Evolutionary conservation across 2,329 filamentous ascomycete genomes (phyloP).

Genomic region (Alternaria tenuissima): DNA sequence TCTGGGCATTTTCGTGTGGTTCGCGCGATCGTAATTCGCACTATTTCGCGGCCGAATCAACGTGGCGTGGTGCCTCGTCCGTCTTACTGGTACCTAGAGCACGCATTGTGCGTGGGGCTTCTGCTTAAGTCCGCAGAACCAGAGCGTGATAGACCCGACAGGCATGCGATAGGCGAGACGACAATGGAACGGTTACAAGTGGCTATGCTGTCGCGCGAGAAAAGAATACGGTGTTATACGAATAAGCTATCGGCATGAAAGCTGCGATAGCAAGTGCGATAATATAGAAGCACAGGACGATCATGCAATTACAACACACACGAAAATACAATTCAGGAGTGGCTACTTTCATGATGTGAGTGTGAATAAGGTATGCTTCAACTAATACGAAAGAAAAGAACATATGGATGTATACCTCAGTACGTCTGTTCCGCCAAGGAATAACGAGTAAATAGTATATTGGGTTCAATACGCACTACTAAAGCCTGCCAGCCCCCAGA

Average conservation of each 20-base stretch:
- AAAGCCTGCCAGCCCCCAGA: not conserved
- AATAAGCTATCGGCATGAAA: not conserved
- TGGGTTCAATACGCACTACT: not conserved
- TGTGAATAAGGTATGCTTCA: not conserved
- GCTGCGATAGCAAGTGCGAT: not conserved
- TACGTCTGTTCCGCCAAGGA: not conserved
- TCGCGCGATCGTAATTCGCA: constrained; percentile 3
- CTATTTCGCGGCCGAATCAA: constrained; percentile 8
- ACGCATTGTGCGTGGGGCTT: not conserved
- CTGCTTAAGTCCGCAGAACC: not conserved
- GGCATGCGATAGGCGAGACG: not conserved
- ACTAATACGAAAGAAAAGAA: not conserved
- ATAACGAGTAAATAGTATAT: not conserved
- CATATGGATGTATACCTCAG: not conserved
- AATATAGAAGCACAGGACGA: not conserved
- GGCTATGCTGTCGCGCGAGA: not conserved
- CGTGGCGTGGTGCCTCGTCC: not conserved
- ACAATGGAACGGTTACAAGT: not conserved
- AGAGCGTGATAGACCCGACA: not conserved
- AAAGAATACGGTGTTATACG: not conserved
- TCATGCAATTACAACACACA: not conserved
- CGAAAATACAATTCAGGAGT: not conserved
- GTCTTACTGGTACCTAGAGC: not conserved
- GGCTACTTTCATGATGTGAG: not conserved
- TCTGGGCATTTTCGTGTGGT: not conserved